These are phyloP conservation scores for Mycosarcoma mackinlayi DNA, from an alignment of 1,284 basidiomycete species.

Conservation along the genomic window DNA sequence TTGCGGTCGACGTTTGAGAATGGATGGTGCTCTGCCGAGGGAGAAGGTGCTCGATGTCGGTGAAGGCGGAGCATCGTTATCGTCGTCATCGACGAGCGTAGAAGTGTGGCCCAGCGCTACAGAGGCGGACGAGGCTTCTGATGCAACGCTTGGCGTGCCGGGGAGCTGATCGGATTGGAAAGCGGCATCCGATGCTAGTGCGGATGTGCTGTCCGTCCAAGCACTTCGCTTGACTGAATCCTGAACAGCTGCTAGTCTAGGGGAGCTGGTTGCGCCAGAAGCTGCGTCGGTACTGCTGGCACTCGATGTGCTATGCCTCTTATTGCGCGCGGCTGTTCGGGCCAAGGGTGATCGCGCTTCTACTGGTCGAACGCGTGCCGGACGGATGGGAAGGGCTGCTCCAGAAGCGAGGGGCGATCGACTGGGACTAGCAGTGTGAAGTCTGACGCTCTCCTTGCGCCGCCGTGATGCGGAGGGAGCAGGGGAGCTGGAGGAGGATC, in stretches of 20 bases:
- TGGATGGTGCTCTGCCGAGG: conserved; percentile 42
- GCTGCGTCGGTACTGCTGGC: conserved; percentile 4
- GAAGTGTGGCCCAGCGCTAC: conserved; percentile 1
- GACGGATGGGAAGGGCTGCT: conserved; percentile 3
- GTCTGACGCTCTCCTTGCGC: conserved; percentile 25
- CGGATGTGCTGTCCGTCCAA: conserved; percentile 13
- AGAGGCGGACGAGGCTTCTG: conserved; percentile 24
- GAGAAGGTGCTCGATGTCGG: conserved; percentile 37
- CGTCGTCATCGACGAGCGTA: conserved; percentile 1
- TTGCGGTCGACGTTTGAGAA: conserved; percentile 55
- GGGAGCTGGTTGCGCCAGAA: not conserved
- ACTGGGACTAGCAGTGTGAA: conserved; percentile 35
- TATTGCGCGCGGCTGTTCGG: conserved; percentile 11
- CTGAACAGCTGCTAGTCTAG: not conserved
- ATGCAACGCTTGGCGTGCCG: conserved; percentile 25
- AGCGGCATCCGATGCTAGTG: not conserved
- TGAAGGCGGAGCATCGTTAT: conserved; percentile 10
- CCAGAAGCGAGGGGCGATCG: conserved; percentile 12
- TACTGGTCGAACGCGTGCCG: conserved; percentile 19
- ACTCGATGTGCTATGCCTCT: conserved; percentile 30
- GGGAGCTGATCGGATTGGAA: conserved; percentile 1
- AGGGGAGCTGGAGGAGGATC: conserved; percentile 11
- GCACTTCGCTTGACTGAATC: not conserved
- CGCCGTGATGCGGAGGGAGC: conserved; percentile 1
- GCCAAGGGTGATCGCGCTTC: conserved; percentile 19